Conservation (phyloP, 2,329 filamentous ascomycete genomes). For the Dactylonectria macrodidyma region DNA sequence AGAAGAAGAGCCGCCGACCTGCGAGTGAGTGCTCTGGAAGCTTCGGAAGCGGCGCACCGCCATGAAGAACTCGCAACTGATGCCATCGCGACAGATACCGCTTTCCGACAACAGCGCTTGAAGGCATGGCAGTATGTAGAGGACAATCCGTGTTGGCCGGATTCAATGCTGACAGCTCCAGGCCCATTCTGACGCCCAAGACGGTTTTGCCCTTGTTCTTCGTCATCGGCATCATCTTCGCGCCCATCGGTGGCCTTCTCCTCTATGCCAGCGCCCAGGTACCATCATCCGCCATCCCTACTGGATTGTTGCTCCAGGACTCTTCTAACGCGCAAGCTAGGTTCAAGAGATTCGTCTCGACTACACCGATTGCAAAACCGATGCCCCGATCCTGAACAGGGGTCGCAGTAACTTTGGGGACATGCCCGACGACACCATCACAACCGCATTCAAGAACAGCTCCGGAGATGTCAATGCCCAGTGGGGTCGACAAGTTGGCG, state of each 20-base stretch:
- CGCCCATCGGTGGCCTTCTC: conserved; percentile 89
- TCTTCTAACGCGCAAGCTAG: conserved; percentile 59
- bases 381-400: conserved; percentile 62
- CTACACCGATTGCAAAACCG: conserved; percentile 82
- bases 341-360: conserved; percentile 93
- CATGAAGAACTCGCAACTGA: conserved; percentile 35
- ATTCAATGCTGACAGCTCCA: conserved; percentile 61
- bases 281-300: conserved; percentile 44
- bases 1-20: conserved; percentile 91
- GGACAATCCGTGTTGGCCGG: conserved; percentile 16
- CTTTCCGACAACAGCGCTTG: conserved; percentile 95
- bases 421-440: conserved; percentile 73
- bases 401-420: conserved; percentile 53
- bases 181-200: conserved; percentile 95
- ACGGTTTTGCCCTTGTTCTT: conserved; percentile 95
- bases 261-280: conserved; percentile 89
- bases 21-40: conserved; percentile 75
- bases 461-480: conserved; percentile 56
- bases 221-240: conserved; percentile 90
- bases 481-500: conserved; percentile 59
- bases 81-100: conserved; percentile 78
- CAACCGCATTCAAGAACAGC: conserved; percentile 79
- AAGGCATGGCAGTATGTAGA: conserved; percentile 95
- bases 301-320: not conserved
- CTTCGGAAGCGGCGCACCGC: conserved; percentile 25